Evolutionary conservation across 78 protist genomes (phyloP).

Genomic region (Pigoraptor vietnamica): DNA sequence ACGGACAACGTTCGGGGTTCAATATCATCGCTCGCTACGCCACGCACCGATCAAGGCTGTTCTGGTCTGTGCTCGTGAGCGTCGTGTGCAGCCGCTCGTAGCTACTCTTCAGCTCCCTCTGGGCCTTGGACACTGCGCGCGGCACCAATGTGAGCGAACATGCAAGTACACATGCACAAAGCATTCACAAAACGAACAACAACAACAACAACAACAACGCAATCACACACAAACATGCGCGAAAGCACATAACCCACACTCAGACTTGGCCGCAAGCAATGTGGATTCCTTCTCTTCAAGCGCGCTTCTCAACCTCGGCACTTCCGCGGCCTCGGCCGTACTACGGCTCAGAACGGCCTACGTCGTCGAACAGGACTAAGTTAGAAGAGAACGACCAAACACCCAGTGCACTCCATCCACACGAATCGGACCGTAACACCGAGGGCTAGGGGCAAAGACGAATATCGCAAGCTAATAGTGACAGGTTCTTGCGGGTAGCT

Average conservation of each 20-base stretch:
- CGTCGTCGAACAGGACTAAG: not conserved
- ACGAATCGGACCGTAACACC: too few relatives aligned
- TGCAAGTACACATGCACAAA: not conserved
- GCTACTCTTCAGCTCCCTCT: not conserved
- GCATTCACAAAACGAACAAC: not conserved
- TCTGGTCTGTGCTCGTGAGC: not conserved
- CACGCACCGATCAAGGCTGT: not conserved
- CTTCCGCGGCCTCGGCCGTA: not conserved
- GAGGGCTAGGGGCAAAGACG: too few relatives aligned
- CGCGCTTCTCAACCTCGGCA: not conserved
- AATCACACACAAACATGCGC: not conserved
- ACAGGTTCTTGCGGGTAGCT: too few relatives aligned
- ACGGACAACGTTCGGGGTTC: not conserved
- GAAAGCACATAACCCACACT: not conserved
- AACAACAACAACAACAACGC: not conserved
- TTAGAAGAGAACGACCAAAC: not conserved
- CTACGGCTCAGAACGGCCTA: too few relatives aligned
- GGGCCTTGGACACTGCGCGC: not conserved
- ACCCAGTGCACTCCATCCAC: not conserved
- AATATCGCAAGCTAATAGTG: too few relatives aligned
- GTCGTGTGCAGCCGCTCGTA: not conserved
- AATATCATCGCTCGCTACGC: too few relatives aligned
- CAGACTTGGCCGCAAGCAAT: not conserved
- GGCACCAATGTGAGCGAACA: not conserved
- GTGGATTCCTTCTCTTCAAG: not conserved